phyloP scores from a whole-genome alignment of 2,329 filamentous ascomycete species.

The Colletotrichum phormii region DNA sequence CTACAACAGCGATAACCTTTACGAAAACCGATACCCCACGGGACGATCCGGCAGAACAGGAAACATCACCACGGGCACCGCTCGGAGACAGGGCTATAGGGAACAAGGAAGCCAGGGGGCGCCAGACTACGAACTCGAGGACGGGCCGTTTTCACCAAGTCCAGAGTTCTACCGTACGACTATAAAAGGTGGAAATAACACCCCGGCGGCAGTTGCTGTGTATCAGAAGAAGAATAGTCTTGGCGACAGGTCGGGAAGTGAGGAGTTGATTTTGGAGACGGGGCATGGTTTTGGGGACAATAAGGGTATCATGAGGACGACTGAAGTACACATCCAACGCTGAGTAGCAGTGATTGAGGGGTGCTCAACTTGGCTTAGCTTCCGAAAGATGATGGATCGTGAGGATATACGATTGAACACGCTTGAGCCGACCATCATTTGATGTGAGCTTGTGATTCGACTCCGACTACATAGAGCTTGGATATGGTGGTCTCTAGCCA shows the following conservation, averaged over 20 bases:
- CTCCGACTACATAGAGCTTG: too few relatives aligned
- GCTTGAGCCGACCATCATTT: too few relatives aligned
- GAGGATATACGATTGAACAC: too few relatives aligned
- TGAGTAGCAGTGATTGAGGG: background rate
- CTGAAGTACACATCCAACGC: constrained; percentile 17
- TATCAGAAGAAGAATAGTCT: constrained; percentile 18
- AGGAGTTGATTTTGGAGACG: constrained; percentile 16
- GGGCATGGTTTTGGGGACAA: background rate
- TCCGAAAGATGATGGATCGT: too few relatives aligned
- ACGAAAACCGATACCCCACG: constrained; percentile 30
- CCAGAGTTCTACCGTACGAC: constrained; percentile 3
- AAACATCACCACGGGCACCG: background rate
- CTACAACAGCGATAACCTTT: constrained; percentile 19
- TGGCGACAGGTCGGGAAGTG: constrained; percentile 22
- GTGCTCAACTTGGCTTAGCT: too few relatives aligned
- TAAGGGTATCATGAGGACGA: constrained; percentile 32
- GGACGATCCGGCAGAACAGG: constrained; percentile 13
- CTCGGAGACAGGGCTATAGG: constrained; percentile 20
- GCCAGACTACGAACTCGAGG: constrained; percentile 26
- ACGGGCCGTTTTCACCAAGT: background rate
- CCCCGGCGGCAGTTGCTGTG: background rate
- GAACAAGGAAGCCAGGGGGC: constrained; percentile 25
- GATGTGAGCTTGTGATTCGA: too few relatives aligned
- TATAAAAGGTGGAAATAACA: constrained; percentile 11
- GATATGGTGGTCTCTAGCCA: too few relatives aligned